phyloP scores from a whole-genome alignment of 139 green algal species.

The Mesotaenium endlicherianum region DNA sequence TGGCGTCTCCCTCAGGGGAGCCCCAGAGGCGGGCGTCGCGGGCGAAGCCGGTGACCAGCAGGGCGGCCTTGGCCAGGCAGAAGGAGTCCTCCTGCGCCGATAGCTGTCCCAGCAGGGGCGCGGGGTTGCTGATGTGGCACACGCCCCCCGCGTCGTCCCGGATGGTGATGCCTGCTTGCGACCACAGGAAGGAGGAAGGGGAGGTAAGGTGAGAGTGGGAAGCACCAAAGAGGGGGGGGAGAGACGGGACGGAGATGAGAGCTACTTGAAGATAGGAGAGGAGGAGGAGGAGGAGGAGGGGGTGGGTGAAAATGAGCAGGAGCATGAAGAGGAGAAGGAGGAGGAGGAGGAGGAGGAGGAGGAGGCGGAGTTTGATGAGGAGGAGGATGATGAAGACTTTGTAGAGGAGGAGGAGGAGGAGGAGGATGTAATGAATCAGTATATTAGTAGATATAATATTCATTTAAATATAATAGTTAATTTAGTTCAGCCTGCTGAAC shows the following conservation, averaged over 20 bases:
- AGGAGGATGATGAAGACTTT: background rate
- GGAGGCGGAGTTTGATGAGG: background rate
- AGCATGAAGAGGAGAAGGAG: background rate
- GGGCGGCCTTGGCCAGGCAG: constrained; percentile 26
- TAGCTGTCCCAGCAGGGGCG: background rate
- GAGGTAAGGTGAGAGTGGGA: background rate
- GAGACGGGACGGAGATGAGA: background rate
- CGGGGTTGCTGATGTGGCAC: background rate
- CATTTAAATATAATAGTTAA: no score
- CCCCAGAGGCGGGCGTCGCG: background rate
- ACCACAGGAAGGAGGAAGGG: background rate
- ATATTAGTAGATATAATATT: no score
- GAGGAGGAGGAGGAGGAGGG: background rate
- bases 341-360: background rate
- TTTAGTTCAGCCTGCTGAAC: no score
- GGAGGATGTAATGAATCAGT: no score
- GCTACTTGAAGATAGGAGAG: background rate
- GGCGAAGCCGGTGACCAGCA: constrained; percentile 40
- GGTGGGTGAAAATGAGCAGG: background rate
- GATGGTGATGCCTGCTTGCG: background rate
- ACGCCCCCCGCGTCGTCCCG: background rate
- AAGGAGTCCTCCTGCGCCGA: constrained; percentile 14
- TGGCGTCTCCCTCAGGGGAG: background rate
- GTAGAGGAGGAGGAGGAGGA: background rate
- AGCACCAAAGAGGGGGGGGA: background rate